Percentiles rank a stretch among this genome's conserved stretches.
phyloP scores from a whole-genome alignment of 805 yeast species.

The Starmera caribaea region DNA sequence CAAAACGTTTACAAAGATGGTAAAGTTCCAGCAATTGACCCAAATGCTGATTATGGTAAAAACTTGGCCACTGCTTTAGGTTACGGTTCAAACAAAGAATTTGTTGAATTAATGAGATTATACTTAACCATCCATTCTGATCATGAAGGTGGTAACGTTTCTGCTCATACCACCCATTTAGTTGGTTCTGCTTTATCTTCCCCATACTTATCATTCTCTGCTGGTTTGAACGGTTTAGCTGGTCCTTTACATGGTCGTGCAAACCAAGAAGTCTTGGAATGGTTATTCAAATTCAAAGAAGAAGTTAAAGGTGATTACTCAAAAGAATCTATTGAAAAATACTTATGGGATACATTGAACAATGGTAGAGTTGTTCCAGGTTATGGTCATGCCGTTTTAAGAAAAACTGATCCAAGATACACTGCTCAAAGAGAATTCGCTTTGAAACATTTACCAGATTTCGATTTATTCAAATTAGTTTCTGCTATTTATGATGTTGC shows the following conservation, averaged over 20 bases:
- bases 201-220: conserved; percentile 70
- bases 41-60: conserved; percentile 54
- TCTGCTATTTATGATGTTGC: conserved; percentile 74
- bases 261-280: conserved; percentile 78
- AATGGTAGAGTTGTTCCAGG: conserved; percentile 84
- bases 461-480: conserved; percentile 70
- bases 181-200: conserved; percentile 78
- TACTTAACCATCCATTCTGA: conserved; percentile 78
- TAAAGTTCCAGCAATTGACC: conserved; percentile 42
- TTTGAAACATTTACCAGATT: conserved; percentile 64
- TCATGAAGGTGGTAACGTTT: conserved; percentile 87
- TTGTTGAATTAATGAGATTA: conserved; percentile 70
- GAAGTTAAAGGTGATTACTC: conserved; percentile 56
- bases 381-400: conserved; percentile 80
- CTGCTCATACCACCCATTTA: conserved; percentile 80
- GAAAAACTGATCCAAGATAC: conserved; percentile 86
- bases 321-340: conserved; percentile 59
- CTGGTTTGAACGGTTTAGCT: conserved; percentile 79
- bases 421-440: conserved; percentile 82
- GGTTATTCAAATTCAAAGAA: conserved; percentile 59
- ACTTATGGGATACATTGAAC: conserved; percentile 71
- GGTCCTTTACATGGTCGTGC: conserved; percentile 88
- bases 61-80: conserved; percentile 52
- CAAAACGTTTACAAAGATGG: conserved; percentile 82
- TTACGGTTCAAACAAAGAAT: conserved; percentile 52